A percentile compares a stretch with the other conserved stretches of the same genome.
These are phyloP conservation scores for Aphanomyces invadans DNA, from an alignment of 352 stramenopile genomes.

Conservation along the genomic window DNA sequence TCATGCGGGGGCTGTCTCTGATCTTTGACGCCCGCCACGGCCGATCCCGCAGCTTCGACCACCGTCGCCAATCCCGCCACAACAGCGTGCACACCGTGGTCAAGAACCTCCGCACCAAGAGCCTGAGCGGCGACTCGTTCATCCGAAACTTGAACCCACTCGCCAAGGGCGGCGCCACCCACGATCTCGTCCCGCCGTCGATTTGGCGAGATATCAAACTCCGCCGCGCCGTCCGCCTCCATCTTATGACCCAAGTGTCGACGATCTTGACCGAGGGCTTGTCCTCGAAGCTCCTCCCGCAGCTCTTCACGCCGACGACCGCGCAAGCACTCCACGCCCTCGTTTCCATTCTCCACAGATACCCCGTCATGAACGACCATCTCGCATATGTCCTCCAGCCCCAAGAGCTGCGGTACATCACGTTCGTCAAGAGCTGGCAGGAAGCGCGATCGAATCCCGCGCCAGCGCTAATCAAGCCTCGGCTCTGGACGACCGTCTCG, in stretches of 20 bases:
- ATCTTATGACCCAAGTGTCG: background rate
- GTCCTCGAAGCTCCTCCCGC: background rate
- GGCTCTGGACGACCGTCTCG: background rate
- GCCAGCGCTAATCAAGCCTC: background rate
- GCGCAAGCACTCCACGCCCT: background rate
- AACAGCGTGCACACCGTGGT: background rate
- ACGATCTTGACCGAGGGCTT: background rate
- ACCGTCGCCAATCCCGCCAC: background rate
- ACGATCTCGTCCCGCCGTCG: background rate
- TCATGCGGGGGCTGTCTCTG: no score
- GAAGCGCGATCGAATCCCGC: background rate
- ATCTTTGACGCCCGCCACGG: no score
- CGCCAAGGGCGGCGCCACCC: background rate
- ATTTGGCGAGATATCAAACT: conserved; percentile 3
- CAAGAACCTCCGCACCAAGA: background rate
- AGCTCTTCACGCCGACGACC: background rate
- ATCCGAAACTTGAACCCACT: background rate
- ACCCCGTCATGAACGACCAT: background rate
- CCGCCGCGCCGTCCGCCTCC: background rate
- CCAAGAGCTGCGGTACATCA: background rate
- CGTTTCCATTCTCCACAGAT: background rate
- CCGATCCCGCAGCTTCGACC: background rate
- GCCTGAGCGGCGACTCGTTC: background rate
- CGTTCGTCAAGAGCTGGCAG: conserved; percentile 5
- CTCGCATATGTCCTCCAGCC: background rate